Base-by-base conservation (phyloP, 1,139 yeast species). In the Debaryomyces sp. region DNA sequence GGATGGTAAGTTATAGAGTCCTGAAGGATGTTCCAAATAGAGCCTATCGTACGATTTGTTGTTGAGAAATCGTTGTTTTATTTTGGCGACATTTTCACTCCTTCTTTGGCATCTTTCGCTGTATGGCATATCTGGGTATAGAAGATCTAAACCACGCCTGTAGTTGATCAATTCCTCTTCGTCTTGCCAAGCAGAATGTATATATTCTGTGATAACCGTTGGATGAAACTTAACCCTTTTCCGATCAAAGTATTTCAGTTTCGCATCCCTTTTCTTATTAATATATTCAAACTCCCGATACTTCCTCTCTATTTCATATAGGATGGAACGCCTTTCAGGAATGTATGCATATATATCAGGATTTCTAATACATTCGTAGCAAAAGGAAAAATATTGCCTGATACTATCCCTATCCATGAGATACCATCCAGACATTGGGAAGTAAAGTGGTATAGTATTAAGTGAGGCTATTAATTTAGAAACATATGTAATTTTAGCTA, bases 111-210 rank as follows among this genome's bases (percentile, higher is more conserved):
- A 8, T 7, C 13, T 17, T 23, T 27, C 23, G 4, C 18, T 22
- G 10, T 5, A 5, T 9, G 26, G 10, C 12, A 43, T 13, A 22
- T 36, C 15, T 6, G 37, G 37, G 6, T 30, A 18, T 21, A 27
- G 17, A 2, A 30, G 6, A 21, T 34, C n/a, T 21, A 17, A 27
- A 9, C 37, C 15, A 21, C n/a, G 22, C 12, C 9, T 24, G 21
- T 29, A 22, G 10, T 29, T 22, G 7, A 13, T 6, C n/a, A 37
- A 15, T 32, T 44, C 43, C 2, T 37, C 23, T 29, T 17, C n/a
- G 23, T 36, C 42, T 18, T 27, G 21, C 42, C 42, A 43, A 6
- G n/a, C 23, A 5, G 46, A 37, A 9, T 43, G 37, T 3, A 43
- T 30, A 9, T 21, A 18, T 9, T 12, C 24, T 1, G 18, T 44